Evolutionary conservation across 2,329 filamentous ascomycete genomes (phyloP).

Genomic region (Verticillium albo-atrum): DNA sequence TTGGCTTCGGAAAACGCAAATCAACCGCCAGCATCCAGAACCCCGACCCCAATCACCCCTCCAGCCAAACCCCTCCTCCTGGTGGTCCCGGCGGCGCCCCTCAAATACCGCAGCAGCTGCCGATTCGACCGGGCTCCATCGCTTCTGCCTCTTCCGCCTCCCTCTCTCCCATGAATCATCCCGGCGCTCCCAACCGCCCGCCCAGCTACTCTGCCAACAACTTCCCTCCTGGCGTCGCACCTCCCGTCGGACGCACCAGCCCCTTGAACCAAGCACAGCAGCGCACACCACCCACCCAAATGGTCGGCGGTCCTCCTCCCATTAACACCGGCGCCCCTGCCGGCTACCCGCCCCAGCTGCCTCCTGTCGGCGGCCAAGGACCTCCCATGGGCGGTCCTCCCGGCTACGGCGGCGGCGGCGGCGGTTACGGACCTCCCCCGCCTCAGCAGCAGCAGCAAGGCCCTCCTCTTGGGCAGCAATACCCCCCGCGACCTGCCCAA

Average conservation of each 20-base stretch:
- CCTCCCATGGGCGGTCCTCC: slow-evolving; percentile 35
- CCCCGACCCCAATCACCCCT: slow-evolving; percentile 27
- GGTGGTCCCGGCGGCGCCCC: slow-evolving; percentile 18
- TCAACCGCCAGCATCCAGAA: slow-evolving; percentile 58
- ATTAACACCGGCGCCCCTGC: slow-evolving; percentile 61
- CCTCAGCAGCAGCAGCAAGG: slow-evolving; percentile 7
- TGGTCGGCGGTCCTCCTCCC: slow-evolving; percentile 60
- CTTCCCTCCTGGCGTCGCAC: slow-evolving; percentile 41
- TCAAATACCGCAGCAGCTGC: slow-evolving; percentile 50
- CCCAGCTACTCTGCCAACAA: slow-evolving; percentile 57
- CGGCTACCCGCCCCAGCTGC: slow-evolving; percentile 56
- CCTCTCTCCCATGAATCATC: slow-evolving; percentile 58
- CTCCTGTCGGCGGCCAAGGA: slow-evolving; percentile 22
- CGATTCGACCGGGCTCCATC: slow-evolving; percentile 31
- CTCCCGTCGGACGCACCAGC: slow-evolving; percentile 49
- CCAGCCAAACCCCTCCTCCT: slow-evolving; percentile 24
- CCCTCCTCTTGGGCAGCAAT: slow-evolving; percentile 33
- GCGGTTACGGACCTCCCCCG: slow-evolving; percentile 44
- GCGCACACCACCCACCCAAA: slow-evolving; percentile 55
- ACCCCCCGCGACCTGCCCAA: slow-evolving; percentile 5
- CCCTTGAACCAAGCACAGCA: slow-evolving; percentile 43
- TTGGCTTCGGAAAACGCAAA: slow-evolving; percentile 79
- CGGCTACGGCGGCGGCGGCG: slow-evolving; percentile 38
- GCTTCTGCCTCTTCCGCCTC: slow-evolving; percentile 41
- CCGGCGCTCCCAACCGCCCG: slow-evolving; percentile 54